Evolutionary conservation across 2,329 filamentous ascomycete species (phyloP), one percentile per base, ranked within the genome.

Genomic region (Orbilia brochopaga): DNA sequence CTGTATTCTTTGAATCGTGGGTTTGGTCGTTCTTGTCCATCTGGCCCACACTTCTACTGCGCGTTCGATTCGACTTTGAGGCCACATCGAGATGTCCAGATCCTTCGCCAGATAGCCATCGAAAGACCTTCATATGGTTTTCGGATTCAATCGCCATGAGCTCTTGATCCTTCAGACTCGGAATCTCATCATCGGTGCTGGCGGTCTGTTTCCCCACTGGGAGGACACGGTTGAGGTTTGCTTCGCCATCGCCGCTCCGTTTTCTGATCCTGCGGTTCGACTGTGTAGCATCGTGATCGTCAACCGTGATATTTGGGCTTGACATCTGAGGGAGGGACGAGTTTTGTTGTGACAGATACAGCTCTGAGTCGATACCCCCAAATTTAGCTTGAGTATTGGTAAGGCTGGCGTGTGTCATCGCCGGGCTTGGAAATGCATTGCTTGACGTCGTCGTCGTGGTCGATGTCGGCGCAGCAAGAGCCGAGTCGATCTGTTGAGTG

Each of bases 241-340:
- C 27, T n/a, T 67, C 63, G 3, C 57, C 62, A 17, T 58, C 62
- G 21, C 58, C 62, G 2, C 15, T 40, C 15, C 69, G 56, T 42
- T 66, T 73, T 24, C 51, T 66, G 1, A 54, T 60, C 13, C 69
- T 23, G 5, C 62, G 56, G 42, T n/a, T 58, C 3, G 48, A 62
- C 30, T 73, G 62, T 6, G 24, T 60, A n/a, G 61, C 62, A 48
- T 73, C 69, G 21, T 73, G 69, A 51, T 73, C 69, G 23, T 73
- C 69, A 30, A 73, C 69, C 10, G 61, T 73, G 37, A 73, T 67
- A 52, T 66, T 58, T 19, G 69, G 69, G 37, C 51, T 63, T 17
- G 62, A 58, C 46, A 67, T 40, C 2, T 44, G 13, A 17, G 62
- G 57, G 1, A 63, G 19, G 10, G 55, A 27, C n/a, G 60, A 13